A percentile compares a stretch with the other conserved stretches of the same genome.
Conservation (phyloP, 768 basidiomycete species). For the Tephrocybe sp. region DNA sequence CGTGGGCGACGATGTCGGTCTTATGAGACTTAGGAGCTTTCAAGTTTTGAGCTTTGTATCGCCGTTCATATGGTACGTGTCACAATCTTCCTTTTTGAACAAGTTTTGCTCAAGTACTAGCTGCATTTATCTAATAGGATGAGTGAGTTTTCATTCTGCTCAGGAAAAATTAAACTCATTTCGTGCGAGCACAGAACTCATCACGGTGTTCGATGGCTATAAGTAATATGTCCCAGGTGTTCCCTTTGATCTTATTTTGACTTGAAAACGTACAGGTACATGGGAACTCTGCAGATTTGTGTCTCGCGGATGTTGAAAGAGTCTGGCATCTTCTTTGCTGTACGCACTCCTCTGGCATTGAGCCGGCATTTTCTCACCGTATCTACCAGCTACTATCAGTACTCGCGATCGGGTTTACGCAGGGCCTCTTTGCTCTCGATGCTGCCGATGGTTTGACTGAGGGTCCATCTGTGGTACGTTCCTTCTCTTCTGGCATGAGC, state of each 20-base stretch:
- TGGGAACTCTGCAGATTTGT: conserved; percentile 94
- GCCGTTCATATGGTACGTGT: conserved; percentile 79
- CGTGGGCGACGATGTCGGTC: conserved; percentile 32
- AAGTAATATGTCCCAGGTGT: conserved; percentile 48
- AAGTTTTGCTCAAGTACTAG: no score
- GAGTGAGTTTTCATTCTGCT: conserved; percentile 51
- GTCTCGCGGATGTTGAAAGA: conserved; percentile 92
- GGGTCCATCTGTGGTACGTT: conserved; percentile 44
- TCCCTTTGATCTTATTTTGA: neutral
- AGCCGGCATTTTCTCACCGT: neutral
- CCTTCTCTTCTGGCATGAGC: neutral
- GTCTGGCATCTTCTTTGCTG: conserved; percentile 89
- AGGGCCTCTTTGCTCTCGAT: conserved; percentile 87
- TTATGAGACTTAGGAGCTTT: conserved; percentile 68
- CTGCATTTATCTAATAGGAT: conserved; percentile 51
- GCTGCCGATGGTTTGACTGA: conserved; percentile 82
- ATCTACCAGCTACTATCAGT: conserved; percentile 73
- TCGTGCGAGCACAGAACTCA: conserved; percentile 52
- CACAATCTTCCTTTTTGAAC: neutral
- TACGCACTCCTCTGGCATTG: conserved; percentile 34
- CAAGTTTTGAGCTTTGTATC: conserved; percentile 87
- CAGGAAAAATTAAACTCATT: neutral
- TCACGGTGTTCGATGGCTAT: conserved; percentile 81
- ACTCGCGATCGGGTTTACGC: conserved; percentile 80
- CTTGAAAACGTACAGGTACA: conserved; percentile 46